Base-by-base conservation (phyloP, 805 yeast species). In the Kuraishia cidri region DNA sequence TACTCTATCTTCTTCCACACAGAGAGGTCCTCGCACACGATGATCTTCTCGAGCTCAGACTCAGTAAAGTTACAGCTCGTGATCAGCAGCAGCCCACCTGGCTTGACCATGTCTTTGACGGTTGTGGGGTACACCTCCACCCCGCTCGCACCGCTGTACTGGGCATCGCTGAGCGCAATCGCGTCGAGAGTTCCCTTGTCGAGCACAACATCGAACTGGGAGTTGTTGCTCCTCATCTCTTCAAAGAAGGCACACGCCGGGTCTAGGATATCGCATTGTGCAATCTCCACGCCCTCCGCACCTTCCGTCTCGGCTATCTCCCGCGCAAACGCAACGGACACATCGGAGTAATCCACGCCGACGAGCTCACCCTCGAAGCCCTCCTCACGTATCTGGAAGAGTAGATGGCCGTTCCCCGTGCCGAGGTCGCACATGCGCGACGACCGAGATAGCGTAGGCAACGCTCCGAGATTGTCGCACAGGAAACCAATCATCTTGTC, bases 181-280 rank as follows among this genome's bases (percentile, higher is more conserved):
- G 99, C 99, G 58, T 92, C 99, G 15, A 92, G 59, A 0, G 99
- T 92, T 6, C 99, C 99, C 53, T 92, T 92, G 56, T 92, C 99
- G 12, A 87, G 59, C 2, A 90, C 72, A 6, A 92, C 54, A 48
- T 88, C 95, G 56, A 72, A 87, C 4, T 29, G 24, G 25, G 48
- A 62, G 35, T 31, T 28, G 3, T 40, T 14, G 6, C n/a, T n/a
- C n/a, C n/a, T n/a, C n/a, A n/a, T n/a, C n/a, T n/a, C n/a, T n/a
- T 24, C 16, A 17, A 67, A 37, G 37, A 68, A 70, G 10, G 29
- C 26, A 11, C 54, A 56, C 11, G 62, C 45, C 2, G 52, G 47
- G 27, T 59, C 54, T 34, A 84, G 65, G 34, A 92, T 70, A 54
- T 92, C 97, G 3, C 76, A 83, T 30, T 72, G 77, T 24, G 62